Base-by-base conservation (phyloP, 768 basidiomycete species). In the Tephrocybe sp. region DNA sequence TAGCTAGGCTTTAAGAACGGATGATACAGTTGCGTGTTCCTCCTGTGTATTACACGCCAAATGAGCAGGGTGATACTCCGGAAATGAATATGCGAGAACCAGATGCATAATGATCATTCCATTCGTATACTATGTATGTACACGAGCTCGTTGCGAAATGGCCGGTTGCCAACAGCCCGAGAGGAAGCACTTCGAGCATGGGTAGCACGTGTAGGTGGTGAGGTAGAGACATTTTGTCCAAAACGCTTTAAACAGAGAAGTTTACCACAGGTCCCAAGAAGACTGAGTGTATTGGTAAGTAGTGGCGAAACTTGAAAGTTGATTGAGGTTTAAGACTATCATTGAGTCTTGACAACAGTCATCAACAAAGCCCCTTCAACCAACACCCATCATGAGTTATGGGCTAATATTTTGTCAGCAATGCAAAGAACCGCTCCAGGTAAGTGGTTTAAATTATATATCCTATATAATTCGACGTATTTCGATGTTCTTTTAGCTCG, bases 341-440 rank as follows among this genome's bases (percentile, higher is more conserved):
- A n/a, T n/a, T n/a, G n/a, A n/a, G n/a, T n/a, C n/a, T n/a, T 36
- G 15, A 18, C 12, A 39, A 39, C 18, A 39, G 38, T 21, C 20
- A 39, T 39, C 38, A 39, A 39, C 20, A 39, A 5, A 6, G 3
- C 38, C 5, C 10, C 38, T 39, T 21, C 38, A 39, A 18, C 18
- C 15, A 30, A 15, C n/a, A 15, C 5, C 7, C 17, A 3, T 5
- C 52, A 80, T 78, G 77, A 79, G 71, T 55, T 68, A 68, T 50
- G 73, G 70, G 40, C 67, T 62, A 37, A 62, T 74, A 28, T 77
- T 88, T 43, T 93, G 91, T 62, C 90, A 93, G 64, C 91, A 93
- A 70, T 93, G 91, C 76, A 93, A 92, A 70, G 89, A 95, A 63
- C 91, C 90, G 5, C 72, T 97, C 28, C 86, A 93, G 80, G 88